phyloP scores from a whole-genome alignment of 352 stramenopile genomes.

The Globisporangium polare region DNA sequence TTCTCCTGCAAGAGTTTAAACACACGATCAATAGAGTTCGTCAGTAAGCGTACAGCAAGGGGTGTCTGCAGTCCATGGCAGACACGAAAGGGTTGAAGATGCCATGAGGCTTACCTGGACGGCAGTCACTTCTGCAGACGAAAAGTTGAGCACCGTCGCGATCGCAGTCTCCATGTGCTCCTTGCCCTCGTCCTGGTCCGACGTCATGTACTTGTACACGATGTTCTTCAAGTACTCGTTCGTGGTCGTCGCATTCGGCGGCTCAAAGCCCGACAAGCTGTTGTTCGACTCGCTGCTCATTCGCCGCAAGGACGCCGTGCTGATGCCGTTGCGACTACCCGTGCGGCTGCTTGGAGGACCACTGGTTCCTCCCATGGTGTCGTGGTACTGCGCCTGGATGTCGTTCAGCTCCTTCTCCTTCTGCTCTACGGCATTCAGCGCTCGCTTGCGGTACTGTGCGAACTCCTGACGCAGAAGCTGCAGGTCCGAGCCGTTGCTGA shows the following conservation, averaged over 20 bases:
- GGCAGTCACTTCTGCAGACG: conserved; percentile 51
- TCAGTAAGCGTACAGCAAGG: background rate
- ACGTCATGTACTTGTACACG: conserved; percentile 90
- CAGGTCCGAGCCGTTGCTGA: conserved; percentile 40
- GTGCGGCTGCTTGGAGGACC: conserved; percentile 34
- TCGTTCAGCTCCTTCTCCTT: conserved; percentile 78
- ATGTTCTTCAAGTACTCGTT: conserved; percentile 91
- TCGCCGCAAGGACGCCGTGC: conserved; percentile 38
- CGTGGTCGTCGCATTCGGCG: conserved; percentile 72
- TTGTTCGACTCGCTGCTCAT: conserved; percentile 81
- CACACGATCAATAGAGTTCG: background rate
- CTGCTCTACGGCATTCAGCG: conserved; percentile 75
- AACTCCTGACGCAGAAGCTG: conserved; percentile 74
- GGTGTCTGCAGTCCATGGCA: background rate
- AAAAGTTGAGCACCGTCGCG: conserved; percentile 84
- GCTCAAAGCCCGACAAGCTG: conserved; percentile 76
- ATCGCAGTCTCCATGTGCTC: conserved; percentile 90
- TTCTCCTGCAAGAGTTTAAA: conserved; percentile 10
- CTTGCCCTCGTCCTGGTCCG: conserved; percentile 78
- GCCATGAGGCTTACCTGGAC: conserved; percentile 32
- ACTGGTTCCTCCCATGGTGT: conserved; percentile 27
- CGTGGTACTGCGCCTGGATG: conserved; percentile 59
- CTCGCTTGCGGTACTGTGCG: conserved; percentile 71
- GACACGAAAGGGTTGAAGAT: background rate
- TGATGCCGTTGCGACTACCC: conserved; percentile 34